Percentiles rank a stretch among this genome's conserved stretches.
These are phyloP conservation scores for Glycyrrhiza uralensis DNA, from an alignment of 306 rosid genomes.

Conservation along the genomic window DNA sequence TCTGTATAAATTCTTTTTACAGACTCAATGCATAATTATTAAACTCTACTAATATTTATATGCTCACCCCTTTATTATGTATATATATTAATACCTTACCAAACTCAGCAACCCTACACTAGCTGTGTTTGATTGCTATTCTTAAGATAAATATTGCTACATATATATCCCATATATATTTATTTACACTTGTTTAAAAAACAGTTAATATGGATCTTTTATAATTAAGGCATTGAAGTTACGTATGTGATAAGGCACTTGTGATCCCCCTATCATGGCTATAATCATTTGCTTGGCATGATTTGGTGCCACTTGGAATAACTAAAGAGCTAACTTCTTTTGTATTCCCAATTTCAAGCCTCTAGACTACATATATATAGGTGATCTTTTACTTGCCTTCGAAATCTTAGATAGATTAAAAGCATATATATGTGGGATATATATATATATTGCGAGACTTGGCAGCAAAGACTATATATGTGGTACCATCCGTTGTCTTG, in stretches of 20 bases:
- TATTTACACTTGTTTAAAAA: background rate
- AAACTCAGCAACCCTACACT: background rate
- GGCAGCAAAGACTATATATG: constrained; percentile 47
- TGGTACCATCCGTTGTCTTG: constrained; percentile 15
- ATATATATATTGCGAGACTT: constrained; percentile 46
- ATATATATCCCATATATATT: background rate
- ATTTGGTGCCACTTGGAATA: constrained; percentile 19
- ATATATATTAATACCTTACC: background rate
- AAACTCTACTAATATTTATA: too few species aligned
- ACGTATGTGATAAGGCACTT: background rate
- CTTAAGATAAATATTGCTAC: background rate
- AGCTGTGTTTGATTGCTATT: too few species aligned
- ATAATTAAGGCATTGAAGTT: constrained; percentile 16
- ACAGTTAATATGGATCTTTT: background rate
- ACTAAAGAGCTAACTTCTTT: constrained; percentile 11
- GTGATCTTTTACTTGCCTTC: constrained; percentile 54
- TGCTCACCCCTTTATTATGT: background rate
- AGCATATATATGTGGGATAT: background rate
- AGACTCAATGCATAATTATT: too few species aligned
- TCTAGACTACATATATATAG: background rate
- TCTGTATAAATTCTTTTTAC: too few species aligned
- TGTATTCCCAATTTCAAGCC: constrained; percentile 14
- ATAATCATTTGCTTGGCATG: constrained; percentile 24
- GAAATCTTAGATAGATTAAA: constrained; percentile 31
- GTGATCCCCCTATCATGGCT: constrained; percentile 4